Conservation (phyloP, 305 asterid genomes). For the Euphrasia arctica region DNA sequence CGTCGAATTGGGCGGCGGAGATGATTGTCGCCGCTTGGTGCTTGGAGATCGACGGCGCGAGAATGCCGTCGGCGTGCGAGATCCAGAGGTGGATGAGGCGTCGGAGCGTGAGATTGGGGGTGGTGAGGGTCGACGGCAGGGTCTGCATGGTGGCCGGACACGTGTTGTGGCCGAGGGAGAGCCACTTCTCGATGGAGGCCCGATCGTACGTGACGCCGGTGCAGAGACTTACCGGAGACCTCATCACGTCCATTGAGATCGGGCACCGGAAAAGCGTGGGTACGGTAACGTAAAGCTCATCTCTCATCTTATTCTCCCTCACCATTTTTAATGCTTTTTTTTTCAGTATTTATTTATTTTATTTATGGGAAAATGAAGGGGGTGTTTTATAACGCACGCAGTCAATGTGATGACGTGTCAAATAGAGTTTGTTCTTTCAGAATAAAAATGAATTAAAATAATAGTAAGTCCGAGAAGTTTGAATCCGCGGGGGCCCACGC, state of each 20-base stretch:
- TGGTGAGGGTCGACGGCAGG: conserved; percentile 64
- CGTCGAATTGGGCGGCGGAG: conserved; percentile 22
- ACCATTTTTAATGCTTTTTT: conserved; percentile 27
- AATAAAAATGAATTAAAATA: neutral
- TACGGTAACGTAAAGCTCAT: conserved; percentile 57
- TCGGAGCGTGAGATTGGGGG: conserved; percentile 88
- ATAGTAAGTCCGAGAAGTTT: conserved; percentile 21
- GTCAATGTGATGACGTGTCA: conserved; percentile 42
- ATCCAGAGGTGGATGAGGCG: conserved; percentile 78
- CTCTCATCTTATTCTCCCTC: conserved; percentile 47
- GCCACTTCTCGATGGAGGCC: conserved; percentile 79
- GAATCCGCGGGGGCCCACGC: conserved; percentile 33
- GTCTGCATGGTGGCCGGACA: conserved; percentile 95
- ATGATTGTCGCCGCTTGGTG: conserved; percentile 40
- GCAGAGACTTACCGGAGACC: conserved; percentile 85
- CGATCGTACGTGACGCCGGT: conserved; percentile 98
- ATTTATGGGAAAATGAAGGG: conserved; percentile 9
- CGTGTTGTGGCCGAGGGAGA: conserved; percentile 79
- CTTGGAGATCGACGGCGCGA: conserved; percentile 29
- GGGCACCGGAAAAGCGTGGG: conserved; percentile 88
- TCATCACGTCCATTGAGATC: conserved; percentile 95
- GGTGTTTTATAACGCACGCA: conserved; percentile 26
- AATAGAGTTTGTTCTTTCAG: neutral
- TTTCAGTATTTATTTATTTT: neutral
- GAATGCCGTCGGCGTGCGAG: conserved; percentile 38